Percentiles rank a stretch among this genome's conserved stretches.
phyloP scores from a whole-genome alignment of 495 filamentous ascomycete species.

The Venustampulla echinocandica region DNA sequence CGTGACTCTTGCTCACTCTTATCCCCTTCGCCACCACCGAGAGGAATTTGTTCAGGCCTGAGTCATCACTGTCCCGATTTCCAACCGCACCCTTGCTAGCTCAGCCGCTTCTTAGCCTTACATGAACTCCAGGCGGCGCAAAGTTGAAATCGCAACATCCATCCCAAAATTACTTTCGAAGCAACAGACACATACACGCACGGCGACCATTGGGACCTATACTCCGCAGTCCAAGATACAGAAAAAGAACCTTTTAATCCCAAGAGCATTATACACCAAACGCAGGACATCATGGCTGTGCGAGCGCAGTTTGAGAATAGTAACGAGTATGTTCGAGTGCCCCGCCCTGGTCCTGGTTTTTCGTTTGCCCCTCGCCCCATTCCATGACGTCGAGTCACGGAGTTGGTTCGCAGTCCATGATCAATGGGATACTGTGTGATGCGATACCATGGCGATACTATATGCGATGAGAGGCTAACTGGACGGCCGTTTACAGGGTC shows the following conservation, averaged over 20 bases:
- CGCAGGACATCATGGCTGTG: constrained; percentile 54
- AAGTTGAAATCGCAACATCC: too few relatives aligned
- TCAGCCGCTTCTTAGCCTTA: neutral
- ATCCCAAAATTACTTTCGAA: too few relatives aligned
- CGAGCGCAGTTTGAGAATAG: constrained; percentile 95
- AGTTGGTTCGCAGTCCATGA: neutral
- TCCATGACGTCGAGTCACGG: neutral
- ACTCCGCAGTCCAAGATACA: neutral
- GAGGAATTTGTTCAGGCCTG: neutral
- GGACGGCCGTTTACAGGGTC: constrained; percentile 49
- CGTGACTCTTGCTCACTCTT: too few relatives aligned
- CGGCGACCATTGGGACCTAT: too few relatives aligned
- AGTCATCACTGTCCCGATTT: neutral
- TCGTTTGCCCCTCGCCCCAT: neutral
- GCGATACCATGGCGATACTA: neutral
- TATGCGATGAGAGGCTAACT: constrained; percentile 6
- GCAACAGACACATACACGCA: constrained; percentile 7
- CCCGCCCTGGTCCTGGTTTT: constrained; percentile 3
- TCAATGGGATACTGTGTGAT: neutral
- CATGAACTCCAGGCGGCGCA: too few relatives aligned
- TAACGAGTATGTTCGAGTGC: constrained; percentile 65
- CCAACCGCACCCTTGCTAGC: constrained; percentile 11
- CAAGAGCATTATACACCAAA: constrained; percentile 2
- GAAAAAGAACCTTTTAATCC: neutral
- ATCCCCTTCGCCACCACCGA: constrained; percentile 1